These are phyloP conservation scores for Sarocladium brachiariae DNA, from an alignment of 2,329 filamentous ascomycete species.

Conservation along the genomic window DNA sequence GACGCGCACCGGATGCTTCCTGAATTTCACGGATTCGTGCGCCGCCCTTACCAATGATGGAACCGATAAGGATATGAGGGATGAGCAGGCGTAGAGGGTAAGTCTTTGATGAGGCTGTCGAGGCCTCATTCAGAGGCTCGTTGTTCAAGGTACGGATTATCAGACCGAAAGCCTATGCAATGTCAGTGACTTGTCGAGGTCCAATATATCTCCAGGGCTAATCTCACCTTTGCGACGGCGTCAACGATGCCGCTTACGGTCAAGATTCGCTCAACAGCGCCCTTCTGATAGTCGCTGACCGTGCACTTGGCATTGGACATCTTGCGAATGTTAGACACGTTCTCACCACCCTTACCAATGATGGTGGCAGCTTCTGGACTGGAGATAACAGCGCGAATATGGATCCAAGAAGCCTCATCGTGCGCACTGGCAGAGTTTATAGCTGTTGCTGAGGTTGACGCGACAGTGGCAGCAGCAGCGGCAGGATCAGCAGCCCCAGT, in stretches of 20 bases:
- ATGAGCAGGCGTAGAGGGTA: slow-evolving; percentile 94
- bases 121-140: slow-evolving; percentile 80
- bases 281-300: slow-evolving; percentile 95
- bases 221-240: slow-evolving; percentile 85
- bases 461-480: slow-evolving; percentile 30
- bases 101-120: slow-evolving; percentile 90
- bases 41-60: slow-evolving; percentile 96
- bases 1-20: slow-evolving; percentile 88
- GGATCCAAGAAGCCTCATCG: slow-evolving; percentile 94
- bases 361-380: slow-evolving; percentile 96
- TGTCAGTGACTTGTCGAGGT: too few species aligned
- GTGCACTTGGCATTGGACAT: slow-evolving; percentile 97
- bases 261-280: slow-evolving; percentile 93
- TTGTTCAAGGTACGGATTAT: slow-evolving; percentile 99
- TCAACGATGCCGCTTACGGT: slow-evolving; percentile 96
- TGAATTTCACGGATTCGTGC: slow-evolving; percentile 97
- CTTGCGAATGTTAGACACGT: slow-evolving; percentile 92
- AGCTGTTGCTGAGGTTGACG: slow-evolving; percentile 26
- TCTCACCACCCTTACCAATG: slow-evolving; percentile 97
- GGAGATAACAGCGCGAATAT: slow-evolving; percentile 93
- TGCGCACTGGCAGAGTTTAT: slow-evolving; percentile 51
- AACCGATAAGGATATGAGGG: slow-evolving; percentile 94
- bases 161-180: slow-evolving; percentile 78
- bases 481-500: slow-evolving; percentile 28
- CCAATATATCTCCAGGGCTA: too few species aligned